These are phyloP conservation scores for Byssoonygena ceratinophila DNA, from an alignment of 2,329 filamentous ascomycete genomes.

Conservation along the genomic window DNA sequence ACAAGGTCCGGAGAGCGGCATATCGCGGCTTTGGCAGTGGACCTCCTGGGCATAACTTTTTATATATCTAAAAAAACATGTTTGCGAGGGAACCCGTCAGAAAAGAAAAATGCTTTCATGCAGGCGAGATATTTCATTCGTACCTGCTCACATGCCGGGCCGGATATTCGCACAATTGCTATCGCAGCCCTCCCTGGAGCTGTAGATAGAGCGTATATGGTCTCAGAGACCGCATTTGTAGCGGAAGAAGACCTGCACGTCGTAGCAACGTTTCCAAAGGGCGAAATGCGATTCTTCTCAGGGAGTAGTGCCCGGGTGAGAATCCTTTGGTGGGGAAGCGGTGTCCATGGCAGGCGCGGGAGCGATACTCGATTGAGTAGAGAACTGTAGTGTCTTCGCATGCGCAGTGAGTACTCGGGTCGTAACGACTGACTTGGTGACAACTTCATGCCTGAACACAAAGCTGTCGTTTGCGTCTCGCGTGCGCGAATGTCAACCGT, in stretches of 20 bases:
- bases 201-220: slow-evolving; percentile 88
- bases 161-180: slow-evolving; percentile 79
- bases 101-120: background rate
- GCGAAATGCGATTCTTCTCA: slow-evolving; percentile 7
- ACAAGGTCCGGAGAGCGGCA: slow-evolving; percentile 65
- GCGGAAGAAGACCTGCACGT: background rate
- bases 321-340: background rate
- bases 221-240: slow-evolving; percentile 32
- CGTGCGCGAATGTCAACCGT: too few species aligned
- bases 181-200: slow-evolving; percentile 79
- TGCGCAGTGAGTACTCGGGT: slow-evolving; percentile 19
- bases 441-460: background rate
- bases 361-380: slow-evolving; percentile 22
- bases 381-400: slow-evolving; percentile 23
- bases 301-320: background rate
- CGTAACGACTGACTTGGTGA: background rate
- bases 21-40: slow-evolving; percentile 48
- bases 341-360: slow-evolving; percentile 22
- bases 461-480: too few species aligned
- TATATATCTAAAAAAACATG: slow-evolving; percentile 46
- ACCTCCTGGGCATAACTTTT: slow-evolving; percentile 48
- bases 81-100: background rate
- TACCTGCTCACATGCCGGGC: slow-evolving; percentile 60
- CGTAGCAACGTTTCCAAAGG: background rate
- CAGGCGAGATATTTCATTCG: slow-evolving; percentile 20